Evolutionary conservation across 1,284 basidiomycete genomes (phyloP).

Genomic region (Mrakiaceae sp.): DNA sequence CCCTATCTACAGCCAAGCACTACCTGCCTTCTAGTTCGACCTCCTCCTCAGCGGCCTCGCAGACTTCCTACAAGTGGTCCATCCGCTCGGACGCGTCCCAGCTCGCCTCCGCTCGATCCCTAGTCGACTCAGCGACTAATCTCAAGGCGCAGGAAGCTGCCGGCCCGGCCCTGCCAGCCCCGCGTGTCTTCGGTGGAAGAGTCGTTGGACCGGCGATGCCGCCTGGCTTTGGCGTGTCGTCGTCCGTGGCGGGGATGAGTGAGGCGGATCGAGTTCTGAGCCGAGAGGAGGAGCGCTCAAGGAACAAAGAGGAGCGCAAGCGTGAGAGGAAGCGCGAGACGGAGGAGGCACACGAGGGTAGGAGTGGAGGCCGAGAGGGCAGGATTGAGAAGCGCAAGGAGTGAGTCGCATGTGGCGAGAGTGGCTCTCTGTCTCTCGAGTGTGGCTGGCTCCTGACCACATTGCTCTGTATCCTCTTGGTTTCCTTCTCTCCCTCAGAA

Average conservation of each 20-base stretch:
- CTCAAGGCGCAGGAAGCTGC: neutral
- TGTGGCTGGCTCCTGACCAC: too few species aligned
- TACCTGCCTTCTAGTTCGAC: slow-evolving; percentile 4
- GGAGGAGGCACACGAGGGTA: slow-evolving; percentile 8
- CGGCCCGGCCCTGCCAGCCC: neutral
- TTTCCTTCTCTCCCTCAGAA: neutral
- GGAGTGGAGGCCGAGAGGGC: slow-evolving; percentile 6
- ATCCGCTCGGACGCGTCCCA: neutral
- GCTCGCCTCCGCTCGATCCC: slow-evolving; percentile 4
- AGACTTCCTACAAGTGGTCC: slow-evolving; percentile 15
- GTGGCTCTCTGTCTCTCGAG: too few species aligned
- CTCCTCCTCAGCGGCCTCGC: slow-evolving; percentile 10
- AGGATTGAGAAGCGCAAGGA: slow-evolving; percentile 12
- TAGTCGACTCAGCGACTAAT: slow-evolving; percentile 13
- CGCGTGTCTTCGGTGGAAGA: neutral
- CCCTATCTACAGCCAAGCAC: neutral
- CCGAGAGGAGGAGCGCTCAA: neutral
- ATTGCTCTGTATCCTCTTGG: too few species aligned
- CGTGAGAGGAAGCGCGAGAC: neutral
- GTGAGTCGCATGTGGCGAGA: neutral
- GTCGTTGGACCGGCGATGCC: slow-evolving; percentile 7
- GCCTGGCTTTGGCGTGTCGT: neutral
- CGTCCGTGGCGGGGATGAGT: neutral
- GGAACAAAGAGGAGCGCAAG: slow-evolving; percentile 4
- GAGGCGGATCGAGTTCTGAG: neutral